These are phyloP conservation scores for Bretschneidera sinensis DNA, from an alignment of 345 rosid genomes.

Conservation along the genomic window DNA sequence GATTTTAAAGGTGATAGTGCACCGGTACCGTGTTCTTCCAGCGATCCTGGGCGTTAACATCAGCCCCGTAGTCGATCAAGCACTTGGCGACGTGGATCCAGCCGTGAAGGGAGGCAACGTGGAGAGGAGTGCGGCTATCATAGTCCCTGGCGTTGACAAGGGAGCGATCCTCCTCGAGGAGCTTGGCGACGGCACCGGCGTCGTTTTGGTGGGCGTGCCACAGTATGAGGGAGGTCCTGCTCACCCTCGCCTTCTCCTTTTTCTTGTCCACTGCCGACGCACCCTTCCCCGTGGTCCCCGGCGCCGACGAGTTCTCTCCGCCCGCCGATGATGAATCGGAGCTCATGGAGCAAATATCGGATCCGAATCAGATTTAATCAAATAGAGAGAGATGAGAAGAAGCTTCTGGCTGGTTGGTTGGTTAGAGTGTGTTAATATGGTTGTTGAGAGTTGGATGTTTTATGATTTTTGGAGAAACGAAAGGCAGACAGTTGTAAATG, in stretches of 20 bases:
- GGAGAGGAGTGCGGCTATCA: conserved; percentile 90
- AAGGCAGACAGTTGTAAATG: not conserved
- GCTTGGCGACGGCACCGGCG: conserved; percentile 72
- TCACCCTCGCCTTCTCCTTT: conserved; percentile 96
- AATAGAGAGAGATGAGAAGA: conserved; percentile 4
- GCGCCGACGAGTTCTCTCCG: conserved; percentile 26
- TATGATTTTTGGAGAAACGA: not conserved
- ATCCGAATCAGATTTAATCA: conserved; percentile 15
- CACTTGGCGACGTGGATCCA: conserved; percentile 90
- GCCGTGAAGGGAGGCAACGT: conserved; percentile 95
- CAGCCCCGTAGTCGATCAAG: conserved; percentile 82
- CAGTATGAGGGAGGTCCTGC: conserved; percentile 89
- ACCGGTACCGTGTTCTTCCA: conserved; percentile 98
- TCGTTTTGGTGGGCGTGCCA: conserved; percentile 99
- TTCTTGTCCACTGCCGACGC: conserved; percentile 47
- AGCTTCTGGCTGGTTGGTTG: not conserved
- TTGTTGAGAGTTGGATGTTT: not conserved
- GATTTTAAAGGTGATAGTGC: not conserved
- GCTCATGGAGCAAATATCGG: conserved; percentile 34
- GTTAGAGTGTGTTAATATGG: not conserved
- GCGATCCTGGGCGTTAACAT: conserved; percentile 98
- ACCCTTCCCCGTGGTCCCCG: conserved; percentile 19
- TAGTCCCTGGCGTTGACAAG: conserved; percentile 90
- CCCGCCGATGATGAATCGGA: conserved; percentile 38
- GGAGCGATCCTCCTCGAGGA: conserved; percentile 82